Percentiles rank a stretch among this genome's conserved stretches.
phyloP scores from a whole-genome alignment of 1,284 basidiomycete species.

The Amylostereum areolatum region DNA sequence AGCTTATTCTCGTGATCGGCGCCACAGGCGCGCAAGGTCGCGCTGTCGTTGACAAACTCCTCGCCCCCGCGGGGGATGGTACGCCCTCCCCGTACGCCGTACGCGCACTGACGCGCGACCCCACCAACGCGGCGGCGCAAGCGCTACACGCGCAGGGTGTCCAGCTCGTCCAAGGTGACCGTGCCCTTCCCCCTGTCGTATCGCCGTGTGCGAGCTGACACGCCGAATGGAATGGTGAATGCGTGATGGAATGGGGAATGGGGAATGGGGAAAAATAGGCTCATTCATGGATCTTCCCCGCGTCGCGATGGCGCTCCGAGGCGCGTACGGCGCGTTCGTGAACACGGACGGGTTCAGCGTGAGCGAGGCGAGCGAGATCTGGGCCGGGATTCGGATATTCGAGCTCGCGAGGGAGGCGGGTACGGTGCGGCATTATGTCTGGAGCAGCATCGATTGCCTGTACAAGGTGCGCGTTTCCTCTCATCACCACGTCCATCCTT shows the following conservation, averaged over 20 bases:
- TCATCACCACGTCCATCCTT: too few relatives aligned
- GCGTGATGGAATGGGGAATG: too few relatives aligned
- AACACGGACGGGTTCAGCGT: slow-evolving; percentile 9
- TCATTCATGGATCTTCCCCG: background rate
- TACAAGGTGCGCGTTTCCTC: too few relatives aligned
- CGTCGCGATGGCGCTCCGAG: slow-evolving; percentile 1
- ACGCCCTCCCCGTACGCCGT: slow-evolving; percentile 38
- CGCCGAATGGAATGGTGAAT: too few relatives aligned
- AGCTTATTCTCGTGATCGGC: slow-evolving; percentile 42
- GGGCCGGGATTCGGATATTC: slow-evolving; percentile 7
- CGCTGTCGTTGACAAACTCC: slow-evolving; percentile 37
- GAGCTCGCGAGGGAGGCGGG: slow-evolving; percentile 4
- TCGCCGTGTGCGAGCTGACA: too few relatives aligned
- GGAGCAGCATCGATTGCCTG: too few relatives aligned
- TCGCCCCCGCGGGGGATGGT: slow-evolving; percentile 29
- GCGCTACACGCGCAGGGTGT: slow-evolving; percentile 30
- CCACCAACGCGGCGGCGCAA: slow-evolving; percentile 28
- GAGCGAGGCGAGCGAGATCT: slow-evolving; percentile 6
- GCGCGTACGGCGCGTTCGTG: slow-evolving; percentile 7
- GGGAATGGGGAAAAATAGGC: too few relatives aligned
- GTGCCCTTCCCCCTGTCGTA: background rate
- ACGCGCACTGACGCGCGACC: slow-evolving; percentile 39
- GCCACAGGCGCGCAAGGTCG: slow-evolving; percentile 44
- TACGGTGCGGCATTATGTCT: slow-evolving; percentile 5
- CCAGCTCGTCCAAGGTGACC: slow-evolving; percentile 34